phyloP scores from a whole-genome alignment of 208 protist genomes.

The Leishmania martiniquensis region DNA sequence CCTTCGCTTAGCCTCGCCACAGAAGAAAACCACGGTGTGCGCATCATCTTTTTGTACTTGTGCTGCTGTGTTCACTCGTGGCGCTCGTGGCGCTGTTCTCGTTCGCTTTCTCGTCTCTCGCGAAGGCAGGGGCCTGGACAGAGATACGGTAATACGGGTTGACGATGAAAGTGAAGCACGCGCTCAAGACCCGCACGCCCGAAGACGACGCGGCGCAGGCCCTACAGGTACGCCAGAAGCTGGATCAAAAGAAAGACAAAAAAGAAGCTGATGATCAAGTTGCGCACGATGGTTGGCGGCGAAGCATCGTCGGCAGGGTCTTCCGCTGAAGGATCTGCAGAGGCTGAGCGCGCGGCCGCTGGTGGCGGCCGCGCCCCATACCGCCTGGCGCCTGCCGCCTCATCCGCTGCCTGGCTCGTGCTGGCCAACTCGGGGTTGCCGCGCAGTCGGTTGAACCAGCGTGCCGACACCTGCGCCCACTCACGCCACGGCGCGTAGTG shows the following conservation, averaged over 20 bases:
- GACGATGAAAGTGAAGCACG: neutral
- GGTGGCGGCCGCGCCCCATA: slow-evolving; percentile 1
- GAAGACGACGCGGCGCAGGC: too few relatives aligned
- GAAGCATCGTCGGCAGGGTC: neutral
- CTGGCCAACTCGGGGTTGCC: slow-evolving; percentile 8
- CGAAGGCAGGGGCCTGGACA: too few relatives aligned
- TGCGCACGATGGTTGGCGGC: slow-evolving; percentile 4
- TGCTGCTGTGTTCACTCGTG: neutral
- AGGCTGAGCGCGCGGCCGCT: neutral
- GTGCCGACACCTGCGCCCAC: slow-evolving; percentile 9
- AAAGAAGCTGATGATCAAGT: slow-evolving; percentile 15
- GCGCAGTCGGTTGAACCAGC: slow-evolving; percentile 17
- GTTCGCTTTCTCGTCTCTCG: neutral
- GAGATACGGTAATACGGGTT: neutral
- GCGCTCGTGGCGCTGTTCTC: neutral
- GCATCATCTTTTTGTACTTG: too few relatives aligned
- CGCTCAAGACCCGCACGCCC: too few relatives aligned
- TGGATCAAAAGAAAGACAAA: slow-evolving; percentile 31
- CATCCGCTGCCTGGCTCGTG: neutral
- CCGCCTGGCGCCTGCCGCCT: slow-evolving; percentile 8
- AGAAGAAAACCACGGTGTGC: neutral
- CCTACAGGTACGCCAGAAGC: slow-evolving; percentile 28
- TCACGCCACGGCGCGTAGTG: slow-evolving; percentile 56
- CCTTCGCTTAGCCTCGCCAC: neutral
- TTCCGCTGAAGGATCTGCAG: neutral